These are phyloP conservation scores for Eucalyptus tenuipes DNA, from an alignment of 345 rosid species.

Conservation along the genomic window DNA sequence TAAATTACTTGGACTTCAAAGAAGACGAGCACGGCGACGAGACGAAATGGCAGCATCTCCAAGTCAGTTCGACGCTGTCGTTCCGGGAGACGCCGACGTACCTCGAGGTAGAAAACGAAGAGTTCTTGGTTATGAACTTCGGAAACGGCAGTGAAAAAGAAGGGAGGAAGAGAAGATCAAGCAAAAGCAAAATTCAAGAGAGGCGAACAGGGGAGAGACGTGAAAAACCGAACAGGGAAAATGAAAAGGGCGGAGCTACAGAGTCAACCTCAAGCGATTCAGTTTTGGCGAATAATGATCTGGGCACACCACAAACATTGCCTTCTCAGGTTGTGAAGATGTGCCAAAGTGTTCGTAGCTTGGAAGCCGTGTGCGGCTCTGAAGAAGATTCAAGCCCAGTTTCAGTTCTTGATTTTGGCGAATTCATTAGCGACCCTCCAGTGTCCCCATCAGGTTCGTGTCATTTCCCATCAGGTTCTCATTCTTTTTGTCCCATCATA, in stretches of 20 bases:
- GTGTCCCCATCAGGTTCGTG: conserved; percentile 21
- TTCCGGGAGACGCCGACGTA: conserved; percentile 21
- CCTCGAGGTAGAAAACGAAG: conserved; percentile 56
- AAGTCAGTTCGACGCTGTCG: conserved; percentile 24
- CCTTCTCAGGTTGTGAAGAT: neutral
- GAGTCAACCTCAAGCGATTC: neutral
- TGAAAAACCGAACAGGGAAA: neutral
- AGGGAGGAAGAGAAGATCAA: conserved; percentile 11
- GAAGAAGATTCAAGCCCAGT: conserved; percentile 77
- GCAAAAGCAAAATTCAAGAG: conserved; percentile 8
- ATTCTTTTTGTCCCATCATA: neutral
- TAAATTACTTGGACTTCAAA: conserved; percentile 21
- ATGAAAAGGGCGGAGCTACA: neutral
- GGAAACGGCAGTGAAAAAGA: conserved; percentile 20
- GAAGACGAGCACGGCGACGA: neutral
- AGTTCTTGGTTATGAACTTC: conserved; percentile 54
- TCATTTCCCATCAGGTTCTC: neutral
- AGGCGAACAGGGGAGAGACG: neutral
- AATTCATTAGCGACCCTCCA: conserved; percentile 20
- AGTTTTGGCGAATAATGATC: neutral
- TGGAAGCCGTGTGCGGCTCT: conserved; percentile 35
- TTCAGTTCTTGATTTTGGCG: conserved; percentile 72
- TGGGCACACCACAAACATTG: neutral
- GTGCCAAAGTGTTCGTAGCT: neutral
- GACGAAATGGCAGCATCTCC: conserved; percentile 7